Evolutionary conservation across 441 rosid species (phyloP), one percentile per base, ranked within the genome.

Genomic region (Pelargonium cotyledonis): DNA sequence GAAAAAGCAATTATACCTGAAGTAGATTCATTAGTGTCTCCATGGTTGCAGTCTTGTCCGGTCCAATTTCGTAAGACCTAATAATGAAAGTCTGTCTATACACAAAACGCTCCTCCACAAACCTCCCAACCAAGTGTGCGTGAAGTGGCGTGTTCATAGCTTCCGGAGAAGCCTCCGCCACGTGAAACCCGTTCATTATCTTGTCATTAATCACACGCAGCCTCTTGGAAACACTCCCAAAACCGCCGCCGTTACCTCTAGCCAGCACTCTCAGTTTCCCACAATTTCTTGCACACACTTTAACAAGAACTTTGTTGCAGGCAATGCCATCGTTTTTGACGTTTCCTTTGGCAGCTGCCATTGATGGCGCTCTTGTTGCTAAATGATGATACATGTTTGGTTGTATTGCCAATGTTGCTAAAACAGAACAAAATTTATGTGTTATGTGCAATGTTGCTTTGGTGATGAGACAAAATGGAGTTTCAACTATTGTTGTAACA

Each of bases 1-100:
- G 7, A 19, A 10, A 9, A 66, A 26, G 16, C 49, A 0, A 67
- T 49, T 72, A 4, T 64, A 85, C 86, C 89, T 85, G 85, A n/a
- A 85, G 84, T 35, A 83, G 86, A 73, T 85, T 85, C 84, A 83
- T 78, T 8, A 81, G 69, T 7, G 86, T 85, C 70, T 85, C 89
- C 84, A 85, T 82, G 69, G 87, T 81, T 68, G 89, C 87, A 2
- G 85, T 85, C 74, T 80, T 80, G 73, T 85, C 85, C 0, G 85
- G 84, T 60, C 87, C 87, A 11, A 80, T 82, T 63, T 85, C 87
- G 57, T 85, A 85, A 19, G 86, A 82, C 73, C 89, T 69, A 66
- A 85, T 76, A 8, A 76, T 71, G 71, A 85, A 83, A 7, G 80
- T 76, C 75, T 85, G 87, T 21, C 83, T 75, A 12, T 80, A 83